These are phyloP conservation scores for Erythrophleum ivorense DNA, from an alignment of 331 rosid genomes.

Conservation along the genomic window DNA sequence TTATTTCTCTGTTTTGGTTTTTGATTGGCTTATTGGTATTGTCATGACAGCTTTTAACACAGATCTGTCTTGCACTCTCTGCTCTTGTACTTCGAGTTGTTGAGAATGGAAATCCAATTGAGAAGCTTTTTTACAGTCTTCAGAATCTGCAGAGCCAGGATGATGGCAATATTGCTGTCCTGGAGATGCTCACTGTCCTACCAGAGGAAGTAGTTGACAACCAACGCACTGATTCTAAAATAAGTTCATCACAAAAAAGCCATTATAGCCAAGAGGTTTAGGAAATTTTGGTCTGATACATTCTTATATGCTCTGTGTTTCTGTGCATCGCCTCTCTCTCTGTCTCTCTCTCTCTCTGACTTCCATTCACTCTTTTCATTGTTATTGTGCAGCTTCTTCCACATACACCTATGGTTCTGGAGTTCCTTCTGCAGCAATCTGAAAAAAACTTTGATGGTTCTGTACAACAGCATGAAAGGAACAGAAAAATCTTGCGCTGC, in stretches of 20 bases:
- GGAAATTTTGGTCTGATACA: conserved; percentile 42
- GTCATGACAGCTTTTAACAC: conserved; percentile 84
- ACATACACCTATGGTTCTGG: conserved; percentile 84
- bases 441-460: conserved; percentile 68
- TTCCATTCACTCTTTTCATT: conserved; percentile 18
- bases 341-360: conserved; percentile 28
- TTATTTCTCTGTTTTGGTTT: conserved; percentile 25
- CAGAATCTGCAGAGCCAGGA: conserved; percentile 81
- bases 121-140: conserved; percentile 91
- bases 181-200: conserved; percentile 95
- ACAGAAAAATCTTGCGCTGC: conserved; percentile 89
- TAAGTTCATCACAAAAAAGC: conserved; percentile 61
- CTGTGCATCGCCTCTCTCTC: conserved; percentile 16
- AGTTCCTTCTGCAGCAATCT: conserved; percentile 84
- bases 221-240: conserved; percentile 62
- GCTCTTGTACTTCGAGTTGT: conserved; percentile 81
- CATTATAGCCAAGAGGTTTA: conserved; percentile 86
- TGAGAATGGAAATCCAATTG: conserved; percentile 82
- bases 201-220: conserved; percentile 89
- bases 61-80: conserved; percentile 94
- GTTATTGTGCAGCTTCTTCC: conserved; percentile 71
- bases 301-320: conserved; percentile 11
- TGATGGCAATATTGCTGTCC: conserved; percentile 77
- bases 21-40: conserved; percentile 38
- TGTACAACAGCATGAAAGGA: conserved; percentile 69